Percentiles rank a stretch among this genome's conserved stretches.
Evolutionary conservation across 805 yeast genomes (phyloP).

Genomic region (Wickerhamiella bombiphila): DNA sequence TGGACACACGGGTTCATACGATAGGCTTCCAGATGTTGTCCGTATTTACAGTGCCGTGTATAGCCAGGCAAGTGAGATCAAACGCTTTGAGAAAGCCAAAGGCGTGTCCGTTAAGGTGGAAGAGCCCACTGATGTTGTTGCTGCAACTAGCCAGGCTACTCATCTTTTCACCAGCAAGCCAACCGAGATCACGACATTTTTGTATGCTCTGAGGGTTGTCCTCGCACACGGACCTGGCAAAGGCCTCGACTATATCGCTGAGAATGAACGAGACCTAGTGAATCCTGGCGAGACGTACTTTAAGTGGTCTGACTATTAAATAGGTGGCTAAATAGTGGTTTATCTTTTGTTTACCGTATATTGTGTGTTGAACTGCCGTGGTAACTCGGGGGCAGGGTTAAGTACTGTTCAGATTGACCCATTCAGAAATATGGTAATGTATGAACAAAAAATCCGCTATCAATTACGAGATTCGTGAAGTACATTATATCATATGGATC

Average conservation of each 20-base stretch:
- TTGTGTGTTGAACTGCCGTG: too few species aligned
- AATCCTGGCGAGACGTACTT: conserved; percentile 19
- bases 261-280: conserved; percentile 29
- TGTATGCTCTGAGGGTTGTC: conserved; percentile 20
- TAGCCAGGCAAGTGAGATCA: conserved; percentile 27
- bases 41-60: conserved; percentile 31
- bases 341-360: too few species aligned
- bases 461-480: too few species aligned
- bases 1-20: conserved; percentile 18
- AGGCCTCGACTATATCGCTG: conserved; percentile 24
- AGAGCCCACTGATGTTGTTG: background rate
- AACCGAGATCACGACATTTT: background rate
- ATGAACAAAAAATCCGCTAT: too few species aligned
- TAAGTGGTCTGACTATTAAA: conserved; percentile 5
- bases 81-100: conserved; percentile 29
- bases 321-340: too few species aligned
- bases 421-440: too few species aligned
- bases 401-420: too few species aligned
- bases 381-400: too few species aligned
- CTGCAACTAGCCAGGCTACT: background rate
- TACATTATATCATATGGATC: background rate
- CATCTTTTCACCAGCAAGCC: background rate
- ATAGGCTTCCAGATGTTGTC: conserved; percentile 31
- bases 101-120: conserved; percentile 13
- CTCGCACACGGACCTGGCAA: conserved; percentile 18